These are phyloP conservation scores for Naganishia antarctica DNA, from an alignment of 768 basidiomycete species.

Conservation along the genomic window DNA sequence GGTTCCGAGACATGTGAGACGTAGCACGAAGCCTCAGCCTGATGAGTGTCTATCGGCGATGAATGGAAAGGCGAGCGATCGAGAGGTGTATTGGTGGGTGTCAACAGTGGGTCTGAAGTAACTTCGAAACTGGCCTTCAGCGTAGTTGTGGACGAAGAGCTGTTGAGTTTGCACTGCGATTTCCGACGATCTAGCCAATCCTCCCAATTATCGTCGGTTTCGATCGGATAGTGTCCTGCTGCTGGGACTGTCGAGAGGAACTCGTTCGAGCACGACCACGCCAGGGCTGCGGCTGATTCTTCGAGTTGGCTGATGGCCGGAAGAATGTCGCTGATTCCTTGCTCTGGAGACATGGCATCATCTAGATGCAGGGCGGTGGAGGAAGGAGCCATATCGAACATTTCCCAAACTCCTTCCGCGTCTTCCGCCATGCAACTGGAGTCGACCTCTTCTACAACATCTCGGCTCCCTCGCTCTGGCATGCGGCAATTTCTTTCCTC, in stretches of 20 bases:
- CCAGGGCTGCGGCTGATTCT: conserved; percentile 21
- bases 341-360: not conserved
- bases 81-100: conserved; percentile 1
- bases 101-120: not conserved
- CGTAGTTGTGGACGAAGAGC: conserved; percentile 3
- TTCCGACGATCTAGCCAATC: conserved; percentile 42
- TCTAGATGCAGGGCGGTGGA: not conserved
- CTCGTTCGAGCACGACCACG: conserved; percentile 12
- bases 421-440: not conserved
- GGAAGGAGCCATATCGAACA: not conserved
- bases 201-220: conserved; percentile 41
- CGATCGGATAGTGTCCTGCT: not conserved
- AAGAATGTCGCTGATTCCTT: not conserved
- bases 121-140: not conserved
- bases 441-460: conserved; percentile 12
- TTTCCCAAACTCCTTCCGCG: not conserved
- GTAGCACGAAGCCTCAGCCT: not conserved
- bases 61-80: conserved; percentile 1
- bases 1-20: not conserved
- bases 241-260: not conserved
- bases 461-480: conserved; percentile 61
- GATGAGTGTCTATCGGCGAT: not conserved
- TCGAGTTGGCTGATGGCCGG: not conserved
- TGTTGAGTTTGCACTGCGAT: not conserved
- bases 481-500: conserved; percentile 64